phyloP scores from a whole-genome alignment of 2,329 filamentous ascomycete genomes.

The Periconia macrospinosa region DNA sequence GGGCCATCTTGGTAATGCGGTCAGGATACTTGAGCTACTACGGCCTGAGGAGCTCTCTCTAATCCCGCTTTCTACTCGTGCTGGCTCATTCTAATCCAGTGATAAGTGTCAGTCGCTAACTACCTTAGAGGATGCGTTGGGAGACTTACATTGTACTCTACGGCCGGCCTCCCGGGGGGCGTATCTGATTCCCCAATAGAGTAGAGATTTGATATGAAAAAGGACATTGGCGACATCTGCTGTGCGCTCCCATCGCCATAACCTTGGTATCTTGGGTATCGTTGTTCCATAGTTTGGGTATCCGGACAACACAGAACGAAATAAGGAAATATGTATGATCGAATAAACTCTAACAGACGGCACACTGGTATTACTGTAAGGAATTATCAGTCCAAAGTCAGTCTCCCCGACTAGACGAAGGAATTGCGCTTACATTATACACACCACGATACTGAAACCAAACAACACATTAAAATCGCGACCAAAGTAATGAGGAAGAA shows the following conservation, averaged over 20 bases:
- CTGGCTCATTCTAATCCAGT: neutral
- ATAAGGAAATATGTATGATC: too few species aligned
- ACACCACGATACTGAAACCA: neutral
- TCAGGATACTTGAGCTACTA: conserved; percentile 10
- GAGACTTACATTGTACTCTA: conserved; percentile 7
- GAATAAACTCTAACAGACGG: neutral
- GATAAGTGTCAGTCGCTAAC: neutral
- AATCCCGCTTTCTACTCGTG: neutral
- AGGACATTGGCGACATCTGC: conserved; percentile 4
- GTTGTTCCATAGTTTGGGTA: conserved; percentile 9
- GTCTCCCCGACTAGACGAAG: neutral
- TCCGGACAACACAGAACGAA: too few species aligned
- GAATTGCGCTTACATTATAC: neutral
- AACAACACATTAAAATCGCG: neutral
- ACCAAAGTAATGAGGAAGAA: neutral
- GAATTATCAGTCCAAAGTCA: neutral
- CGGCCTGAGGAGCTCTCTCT: conserved; percentile 1
- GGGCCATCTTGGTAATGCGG: conserved; percentile 17
- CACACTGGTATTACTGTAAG: neutral
- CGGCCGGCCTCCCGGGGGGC: neutral
- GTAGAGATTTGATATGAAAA: conserved; percentile 12
- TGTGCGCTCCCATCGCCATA: conserved; percentile 1
- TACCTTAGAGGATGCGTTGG: neutral
- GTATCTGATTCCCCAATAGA: conserved; percentile 5
- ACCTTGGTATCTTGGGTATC: conserved; percentile 1